phyloP scores from a whole-genome alignment of 345 rosid species.

The Excoecaria agallocha region DNA sequence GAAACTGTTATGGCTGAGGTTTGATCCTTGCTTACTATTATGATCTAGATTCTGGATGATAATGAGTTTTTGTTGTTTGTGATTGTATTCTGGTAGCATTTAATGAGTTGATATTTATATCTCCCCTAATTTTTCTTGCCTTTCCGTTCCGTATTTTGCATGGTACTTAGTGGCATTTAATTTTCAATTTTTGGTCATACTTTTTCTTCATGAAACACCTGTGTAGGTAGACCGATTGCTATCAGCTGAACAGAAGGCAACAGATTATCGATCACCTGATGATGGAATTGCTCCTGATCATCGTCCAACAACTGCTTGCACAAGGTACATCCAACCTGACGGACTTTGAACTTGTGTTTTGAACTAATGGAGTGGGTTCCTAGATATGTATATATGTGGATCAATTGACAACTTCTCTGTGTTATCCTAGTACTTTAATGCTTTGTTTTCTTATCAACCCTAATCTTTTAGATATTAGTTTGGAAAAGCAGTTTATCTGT shows the following conservation, averaged over 20 bases:
- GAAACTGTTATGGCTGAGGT: conserved; percentile 99
- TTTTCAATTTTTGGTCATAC: background rate
- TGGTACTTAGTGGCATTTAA: background rate
- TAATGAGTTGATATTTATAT: background rate
- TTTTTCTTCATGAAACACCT: conserved; percentile 17
- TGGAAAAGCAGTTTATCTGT: background rate
- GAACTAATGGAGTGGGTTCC: background rate
- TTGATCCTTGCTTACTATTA: conserved; percentile 21
- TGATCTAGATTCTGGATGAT: conserved; percentile 6
- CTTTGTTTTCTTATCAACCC: background rate
- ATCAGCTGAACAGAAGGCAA: conserved; percentile 88
- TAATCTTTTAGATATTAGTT: background rate
- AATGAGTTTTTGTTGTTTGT: background rate
- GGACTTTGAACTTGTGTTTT: background rate
- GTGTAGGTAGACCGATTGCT: conserved; percentile 85
- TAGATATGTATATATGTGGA: background rate
- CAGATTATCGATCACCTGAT: conserved; percentile 90
- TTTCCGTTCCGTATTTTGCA: conserved; percentile 4
- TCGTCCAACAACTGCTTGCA: conserved; percentile 97
- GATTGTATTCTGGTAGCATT: background rate
- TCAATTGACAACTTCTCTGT: background rate
- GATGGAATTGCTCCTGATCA: conserved; percentile 93
- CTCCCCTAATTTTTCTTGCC: background rate
- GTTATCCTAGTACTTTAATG: background rate
- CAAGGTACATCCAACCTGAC: conserved; percentile 49